A percentile compares a stretch with the other conserved stretches of the same genome.
These are phyloP conservation scores for Lodderomyces beijingensis DNA, from an alignment of 1,139 yeast species.

Conservation along the genomic window DNA sequence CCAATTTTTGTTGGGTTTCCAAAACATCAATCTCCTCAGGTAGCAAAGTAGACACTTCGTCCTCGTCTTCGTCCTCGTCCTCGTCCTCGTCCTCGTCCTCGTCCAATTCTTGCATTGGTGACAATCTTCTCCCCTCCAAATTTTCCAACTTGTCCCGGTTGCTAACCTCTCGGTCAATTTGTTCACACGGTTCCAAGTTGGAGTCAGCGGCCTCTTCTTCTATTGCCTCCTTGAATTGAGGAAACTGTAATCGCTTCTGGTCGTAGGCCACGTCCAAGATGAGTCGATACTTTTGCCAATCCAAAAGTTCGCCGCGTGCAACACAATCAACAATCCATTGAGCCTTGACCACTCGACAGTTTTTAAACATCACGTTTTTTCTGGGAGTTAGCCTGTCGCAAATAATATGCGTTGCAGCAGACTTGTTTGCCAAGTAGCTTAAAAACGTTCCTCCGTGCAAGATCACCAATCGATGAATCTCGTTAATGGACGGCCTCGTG, in stretches of 20 bases:
- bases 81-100: neutral
- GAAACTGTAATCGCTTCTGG: conserved; percentile 37
- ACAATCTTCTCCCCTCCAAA: neutral
- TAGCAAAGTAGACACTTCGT: too few relatives aligned
- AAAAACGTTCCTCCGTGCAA: conserved; percentile 77
- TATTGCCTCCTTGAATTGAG: neutral
- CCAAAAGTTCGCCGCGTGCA: conserved; percentile 39
- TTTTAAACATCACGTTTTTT: conserved; percentile 59
- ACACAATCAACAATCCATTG: conserved; percentile 76
- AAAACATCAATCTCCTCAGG: neutral
- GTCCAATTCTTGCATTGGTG: too few relatives aligned
- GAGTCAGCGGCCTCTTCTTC: conserved; percentile 2
- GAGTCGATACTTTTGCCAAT: conserved; percentile 65
- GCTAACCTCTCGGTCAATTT: too few relatives aligned
- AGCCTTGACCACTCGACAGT: conserved; percentile 75
- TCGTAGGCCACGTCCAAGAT: conserved; percentile 51
- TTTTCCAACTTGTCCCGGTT: neutral
- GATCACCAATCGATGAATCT: conserved; percentile 66
- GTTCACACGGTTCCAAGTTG: neutral
- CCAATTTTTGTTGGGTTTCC: neutral
- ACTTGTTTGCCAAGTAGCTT: conserved; percentile 63
- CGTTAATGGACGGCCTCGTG: conserved; percentile 72
- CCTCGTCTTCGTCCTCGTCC: neutral
- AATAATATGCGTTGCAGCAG: conserved; percentile 77
- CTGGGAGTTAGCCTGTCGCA: conserved; percentile 78